These are phyloP conservation scores for Trichoderma cornu-damae DNA, from an alignment of 2,329 filamentous ascomycete genomes.

Conservation along the genomic window DNA sequence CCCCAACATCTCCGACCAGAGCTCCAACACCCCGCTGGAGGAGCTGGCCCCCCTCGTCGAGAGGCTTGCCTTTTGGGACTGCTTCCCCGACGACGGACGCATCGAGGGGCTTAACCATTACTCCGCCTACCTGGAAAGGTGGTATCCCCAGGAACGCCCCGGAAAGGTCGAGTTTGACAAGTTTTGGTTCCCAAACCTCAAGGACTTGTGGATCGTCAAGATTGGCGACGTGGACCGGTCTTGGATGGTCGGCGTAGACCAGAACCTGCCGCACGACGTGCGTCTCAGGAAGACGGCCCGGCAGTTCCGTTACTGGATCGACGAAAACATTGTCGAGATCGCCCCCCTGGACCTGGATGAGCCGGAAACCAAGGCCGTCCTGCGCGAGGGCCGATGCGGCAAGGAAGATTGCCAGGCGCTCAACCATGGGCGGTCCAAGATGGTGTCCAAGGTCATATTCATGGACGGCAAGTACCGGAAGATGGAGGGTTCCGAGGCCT, in stretches of 20 bases:
- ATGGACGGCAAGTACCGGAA: slow-evolving; percentile 33
- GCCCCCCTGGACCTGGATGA: slow-evolving; percentile 33
- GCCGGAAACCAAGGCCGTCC: slow-evolving; percentile 31
- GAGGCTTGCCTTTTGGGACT: slow-evolving; percentile 38
- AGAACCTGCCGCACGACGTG: slow-evolving; percentile 27
- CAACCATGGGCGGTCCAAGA: slow-evolving; percentile 33
- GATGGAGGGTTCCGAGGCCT: slow-evolving; percentile 25
- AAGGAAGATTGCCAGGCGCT: slow-evolving; percentile 33
- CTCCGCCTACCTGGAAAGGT: slow-evolving; percentile 33
- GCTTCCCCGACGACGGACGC: slow-evolving; percentile 36
- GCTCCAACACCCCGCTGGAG: slow-evolving; percentile 31
- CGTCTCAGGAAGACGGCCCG: slow-evolving; percentile 32
- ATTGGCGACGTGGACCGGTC: slow-evolving; percentile 35
- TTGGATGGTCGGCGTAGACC: slow-evolving; percentile 35
- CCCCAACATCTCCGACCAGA: slow-evolving; percentile 33
- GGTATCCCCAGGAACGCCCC: slow-evolving; percentile 30
- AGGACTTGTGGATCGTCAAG: slow-evolving; percentile 38
- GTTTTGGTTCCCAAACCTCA: slow-evolving; percentile 37
- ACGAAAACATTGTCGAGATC: slow-evolving; percentile 37
- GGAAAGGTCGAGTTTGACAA: slow-evolving; percentile 35
- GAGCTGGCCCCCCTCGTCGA: slow-evolving; percentile 32
- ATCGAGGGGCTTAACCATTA: slow-evolving; percentile 33
- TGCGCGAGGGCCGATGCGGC: slow-evolving; percentile 34
- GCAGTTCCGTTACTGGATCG: slow-evolving; percentile 38
- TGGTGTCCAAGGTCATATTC: slow-evolving; percentile 37